Base-by-base conservation (phyloP, 2,329 filamentous ascomycete species). In the Iodosphaeria phyllophila region DNA sequence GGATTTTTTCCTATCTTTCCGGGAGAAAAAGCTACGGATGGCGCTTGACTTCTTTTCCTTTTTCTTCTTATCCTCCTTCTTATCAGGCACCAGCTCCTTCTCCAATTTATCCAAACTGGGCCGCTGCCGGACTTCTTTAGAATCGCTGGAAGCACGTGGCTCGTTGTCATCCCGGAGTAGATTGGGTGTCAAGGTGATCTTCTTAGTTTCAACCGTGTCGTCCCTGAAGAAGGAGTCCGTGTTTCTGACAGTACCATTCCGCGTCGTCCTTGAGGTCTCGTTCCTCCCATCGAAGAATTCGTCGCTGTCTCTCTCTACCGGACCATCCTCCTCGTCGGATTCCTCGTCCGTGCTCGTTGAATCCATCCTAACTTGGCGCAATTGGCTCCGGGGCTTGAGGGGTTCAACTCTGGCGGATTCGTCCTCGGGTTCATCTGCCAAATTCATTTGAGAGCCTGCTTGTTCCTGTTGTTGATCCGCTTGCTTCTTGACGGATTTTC, bases 191-290 rank as follows among this genome's bases (percentile, higher is more conserved):
- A 98, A 64, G 1, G 84, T 92, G 36, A 98, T 95, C 55, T 95
- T 95, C 50, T 91, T 83, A 3, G 89, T 93, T 49, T 95, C 89
- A 18, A 82, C 76, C 16, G 70, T 82, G 42, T 98, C 86, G 42
- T 95, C 89, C 48, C 83, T 92, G 60, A 93, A 93, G 58, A 95
- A 93, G 1, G 86, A 92, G 50, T 95, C 86, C 4, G 82, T 86
- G 44, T 91, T 91, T 34, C 86, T 69, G 22, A 92, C 65, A 13
- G 78, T 86, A 20, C 83, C 83, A 38, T 92, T 91, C 34, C 75
- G 70, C 18, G 80, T 83, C 43, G 74, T 68, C 43, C 60, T 62
- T 2, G 54, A 53, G 20, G 64, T 56, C 28, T 58, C 54, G 2
- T 48, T 39, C 32, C 59, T 68, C 23, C 47, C 52, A 23, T 70